A percentile compares a stretch with the other conserved stretches of the same genome.
Evolutionary conservation across 208 protist genomes (phyloP).

Genomic region (Wallacemonas sp.): DNA sequence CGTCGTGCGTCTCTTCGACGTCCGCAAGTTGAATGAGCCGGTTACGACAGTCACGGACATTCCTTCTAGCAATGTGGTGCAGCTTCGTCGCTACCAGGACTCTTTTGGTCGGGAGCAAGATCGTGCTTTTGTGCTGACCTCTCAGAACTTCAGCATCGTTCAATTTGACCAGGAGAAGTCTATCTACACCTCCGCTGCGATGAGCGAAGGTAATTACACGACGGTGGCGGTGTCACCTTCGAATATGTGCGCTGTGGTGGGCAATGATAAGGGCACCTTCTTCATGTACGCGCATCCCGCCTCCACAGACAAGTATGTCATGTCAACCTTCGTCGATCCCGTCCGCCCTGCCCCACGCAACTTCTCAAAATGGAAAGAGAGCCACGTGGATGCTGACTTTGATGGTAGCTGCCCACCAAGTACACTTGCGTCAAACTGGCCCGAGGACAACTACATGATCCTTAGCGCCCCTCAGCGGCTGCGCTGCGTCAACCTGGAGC

Average conservation of each 20-base stretch:
- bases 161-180: conserved; percentile 70
- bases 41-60: conserved; percentile 65
- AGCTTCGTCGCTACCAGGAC: conserved; percentile 79
- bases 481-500: conserved; percentile 63
- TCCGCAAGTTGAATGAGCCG: conserved; percentile 65
- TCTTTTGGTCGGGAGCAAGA: conserved; percentile 53
- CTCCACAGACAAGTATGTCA: conserved; percentile 72
- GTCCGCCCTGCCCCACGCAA: conserved; percentile 33
- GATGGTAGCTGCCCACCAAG: conserved; percentile 28
- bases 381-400: conserved; percentile 73
- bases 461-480: conserved; percentile 76
- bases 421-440: conserved; percentile 82
- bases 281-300: conserved; percentile 73
- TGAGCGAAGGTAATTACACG: conserved; percentile 64
- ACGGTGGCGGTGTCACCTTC: conserved; percentile 72
- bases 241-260: conserved; percentile 80
- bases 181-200: conserved; percentile 51
- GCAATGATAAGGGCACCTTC: conserved; percentile 87
- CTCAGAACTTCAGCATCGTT: conserved; percentile 75
- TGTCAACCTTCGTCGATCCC: conserved; percentile 72
- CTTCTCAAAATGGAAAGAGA: conserved; percentile 57
- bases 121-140: conserved; percentile 68
- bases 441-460: conserved; percentile 89
- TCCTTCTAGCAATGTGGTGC: conserved; percentile 61
- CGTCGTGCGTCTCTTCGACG: conserved; percentile 82